A percentile compares a stretch with the other conserved stretches of the same genome.
phyloP scores from a whole-genome alignment of 352 stramenopile species.

The Phytopythium cucurbitacearum region DNA sequence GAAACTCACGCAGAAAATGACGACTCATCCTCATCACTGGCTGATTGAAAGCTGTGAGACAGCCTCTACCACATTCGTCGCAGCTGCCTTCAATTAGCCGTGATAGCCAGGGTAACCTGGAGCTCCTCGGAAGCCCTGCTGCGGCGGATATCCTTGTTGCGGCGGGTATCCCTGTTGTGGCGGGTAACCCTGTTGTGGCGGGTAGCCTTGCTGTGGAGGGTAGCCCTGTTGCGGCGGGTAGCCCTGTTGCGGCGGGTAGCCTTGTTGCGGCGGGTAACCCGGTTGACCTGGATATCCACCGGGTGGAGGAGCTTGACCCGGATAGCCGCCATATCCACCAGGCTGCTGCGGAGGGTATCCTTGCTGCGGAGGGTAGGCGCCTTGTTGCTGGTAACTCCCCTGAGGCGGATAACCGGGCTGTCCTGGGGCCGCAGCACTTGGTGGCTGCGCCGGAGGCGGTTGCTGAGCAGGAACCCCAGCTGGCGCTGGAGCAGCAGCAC shows the following conservation, averaged over 20 bases:
- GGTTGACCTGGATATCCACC: conserved; percentile 12
- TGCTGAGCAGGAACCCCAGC: conserved; percentile 1
- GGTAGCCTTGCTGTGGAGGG: conserved; percentile 6
- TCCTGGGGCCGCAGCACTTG: conserved; percentile 9
- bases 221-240: conserved; percentile 16
- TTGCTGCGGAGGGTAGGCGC: conserved; percentile 6
- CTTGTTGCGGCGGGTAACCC: conserved; percentile 12
- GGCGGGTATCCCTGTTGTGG: conserved; percentile 14
- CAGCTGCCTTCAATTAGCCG: conserved; percentile 13
- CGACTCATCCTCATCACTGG: no score
- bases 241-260: conserved; percentile 18
- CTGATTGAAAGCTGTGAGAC: no score
- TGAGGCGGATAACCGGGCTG: conserved; percentile 12
- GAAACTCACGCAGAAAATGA: no score
- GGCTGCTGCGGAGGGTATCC: conserved; percentile 14
- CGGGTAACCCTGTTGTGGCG: conserved; percentile 7
- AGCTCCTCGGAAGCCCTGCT: conserved; percentile 11
- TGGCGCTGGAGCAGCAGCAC: conserved; percentile 5
- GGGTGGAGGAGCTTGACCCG: conserved; percentile 8
- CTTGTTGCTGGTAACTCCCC: conserved; percentile 16
- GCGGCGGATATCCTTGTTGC: conserved; percentile 5
- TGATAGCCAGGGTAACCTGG: conserved; percentile 35
- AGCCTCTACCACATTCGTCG: not conserved
- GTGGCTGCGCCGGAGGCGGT: conserved; percentile 3
- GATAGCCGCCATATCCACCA: conserved; percentile 11